A percentile compares a stretch with the other conserved stretches of the same genome.
phyloP scores from a whole-genome alignment of 257 asterid species.

The Gentiana dahurica region DNA sequence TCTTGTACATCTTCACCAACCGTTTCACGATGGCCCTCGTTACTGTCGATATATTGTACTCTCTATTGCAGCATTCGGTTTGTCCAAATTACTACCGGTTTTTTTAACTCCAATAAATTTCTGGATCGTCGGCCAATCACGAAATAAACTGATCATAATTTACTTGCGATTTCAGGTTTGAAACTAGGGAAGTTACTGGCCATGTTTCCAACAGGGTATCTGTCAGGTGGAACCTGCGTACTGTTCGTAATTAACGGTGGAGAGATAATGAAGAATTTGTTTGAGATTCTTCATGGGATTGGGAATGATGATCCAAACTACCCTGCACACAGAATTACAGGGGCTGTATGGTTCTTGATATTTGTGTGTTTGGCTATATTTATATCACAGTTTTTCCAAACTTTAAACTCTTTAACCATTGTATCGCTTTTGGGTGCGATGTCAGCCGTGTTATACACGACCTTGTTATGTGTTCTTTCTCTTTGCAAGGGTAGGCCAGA shows the following conservation, averaged over 20 bases:
- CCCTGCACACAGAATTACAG: slow-evolving; percentile 24
- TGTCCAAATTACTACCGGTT: neutral
- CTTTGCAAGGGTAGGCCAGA: slow-evolving; percentile 40
- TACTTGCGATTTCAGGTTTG: slow-evolving; percentile 32
- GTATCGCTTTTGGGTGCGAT: slow-evolving; percentile 63
- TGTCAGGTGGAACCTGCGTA: slow-evolving; percentile 94
- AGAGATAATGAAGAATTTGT: slow-evolving; percentile 53
- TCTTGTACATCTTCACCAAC: slow-evolving; percentile 72
- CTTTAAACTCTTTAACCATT: slow-evolving; percentile 72
- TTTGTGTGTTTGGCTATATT: slow-evolving; percentile 51
- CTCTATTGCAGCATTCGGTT: slow-evolving; percentile 79
- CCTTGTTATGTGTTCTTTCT: slow-evolving; percentile 62
- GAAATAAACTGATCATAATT: neutral
- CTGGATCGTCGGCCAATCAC: neutral
- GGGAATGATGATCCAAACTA: slow-evolving; percentile 4
- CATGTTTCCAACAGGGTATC: slow-evolving; percentile 66
- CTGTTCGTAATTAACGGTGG: slow-evolving; percentile 78
- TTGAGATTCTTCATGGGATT: slow-evolving; percentile 31
- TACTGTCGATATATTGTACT: slow-evolving; percentile 78
- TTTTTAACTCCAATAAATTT: neutral
- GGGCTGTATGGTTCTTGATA: slow-evolving; percentile 55
- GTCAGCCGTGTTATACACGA: slow-evolving; percentile 64
- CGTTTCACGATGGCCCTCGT: slow-evolving; percentile 41
- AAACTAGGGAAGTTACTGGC: slow-evolving; percentile 56
- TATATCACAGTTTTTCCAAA: slow-evolving; percentile 70